phyloP scores from a whole-genome alignment of 371 early-diverging fungal species.

The Lichtheimia hyalospora region DNA sequence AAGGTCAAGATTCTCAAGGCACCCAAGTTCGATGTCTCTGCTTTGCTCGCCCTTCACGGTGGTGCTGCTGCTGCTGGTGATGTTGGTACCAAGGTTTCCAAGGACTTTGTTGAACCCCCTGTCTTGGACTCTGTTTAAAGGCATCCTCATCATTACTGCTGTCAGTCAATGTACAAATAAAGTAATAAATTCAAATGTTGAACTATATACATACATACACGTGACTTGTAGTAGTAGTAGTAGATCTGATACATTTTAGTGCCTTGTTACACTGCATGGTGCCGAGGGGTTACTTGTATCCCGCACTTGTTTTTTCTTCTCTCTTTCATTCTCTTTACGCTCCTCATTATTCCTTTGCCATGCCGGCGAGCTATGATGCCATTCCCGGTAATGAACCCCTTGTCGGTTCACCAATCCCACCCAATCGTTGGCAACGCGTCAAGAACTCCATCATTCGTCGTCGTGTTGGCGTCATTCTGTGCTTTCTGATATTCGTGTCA shows the following conservation, averaged over 20 bases:
- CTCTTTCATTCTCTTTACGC: background rate
- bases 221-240: background rate
- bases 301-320: background rate
- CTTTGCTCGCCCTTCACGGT: slow-evolving; percentile 97
- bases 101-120: slow-evolving; percentile 86
- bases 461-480: slow-evolving; percentile 6
- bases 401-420: too few species aligned
- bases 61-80: slow-evolving; percentile 80
- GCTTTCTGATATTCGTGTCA: slow-evolving; percentile 4
- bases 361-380: slow-evolving; percentile 18
- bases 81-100: slow-evolving; percentile 72
- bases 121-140: slow-evolving; percentile 75
- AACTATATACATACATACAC: background rate
- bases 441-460: too few species aligned
- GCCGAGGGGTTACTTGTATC: too few species aligned
- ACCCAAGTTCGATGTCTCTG: slow-evolving; percentile 94
- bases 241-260: background rate
- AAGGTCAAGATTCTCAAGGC: slow-evolving; percentile 99
- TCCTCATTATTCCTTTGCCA: background rate
- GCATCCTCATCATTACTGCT: background rate
- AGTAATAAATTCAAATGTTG: background rate
- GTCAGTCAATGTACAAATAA: background rate
- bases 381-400: slow-evolving; percentile 15
- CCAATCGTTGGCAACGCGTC: too few species aligned
- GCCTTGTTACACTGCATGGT: background rate